Percentiles rank a stretch among this genome's conserved stretches.
Conservation (phyloP, 2,329 filamentous ascomycete genomes). For the Ophiocordyceps polyrhachis-furcata region DNA sequence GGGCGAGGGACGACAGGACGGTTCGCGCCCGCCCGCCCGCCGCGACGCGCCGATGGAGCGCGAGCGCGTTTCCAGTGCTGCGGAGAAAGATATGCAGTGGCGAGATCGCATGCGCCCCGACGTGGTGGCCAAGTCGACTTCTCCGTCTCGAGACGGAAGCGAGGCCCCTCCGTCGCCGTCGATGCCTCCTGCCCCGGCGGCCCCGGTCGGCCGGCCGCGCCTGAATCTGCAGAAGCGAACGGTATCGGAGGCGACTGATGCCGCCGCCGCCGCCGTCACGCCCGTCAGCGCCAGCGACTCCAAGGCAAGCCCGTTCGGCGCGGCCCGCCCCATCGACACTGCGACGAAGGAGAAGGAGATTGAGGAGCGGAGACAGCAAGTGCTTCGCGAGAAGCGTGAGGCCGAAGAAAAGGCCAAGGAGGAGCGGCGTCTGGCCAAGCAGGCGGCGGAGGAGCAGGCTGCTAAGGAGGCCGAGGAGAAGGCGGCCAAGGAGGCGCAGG, state of each 20-base stretch:
- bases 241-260: slow-evolving; percentile 50
- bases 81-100: slow-evolving; percentile 90
- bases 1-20: slow-evolving; percentile 60
- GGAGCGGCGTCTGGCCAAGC: slow-evolving; percentile 43
- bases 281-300: slow-evolving; percentile 41
- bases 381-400: slow-evolving; percentile 66
- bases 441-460: slow-evolving; percentile 22
- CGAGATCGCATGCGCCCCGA: slow-evolving; percentile 83
- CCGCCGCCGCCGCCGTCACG: slow-evolving; percentile 24
- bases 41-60: slow-evolving; percentile 40
- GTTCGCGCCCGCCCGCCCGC: slow-evolving; percentile 54
- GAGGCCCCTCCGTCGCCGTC: slow-evolving; percentile 54
- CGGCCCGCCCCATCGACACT: slow-evolving; percentile 85
- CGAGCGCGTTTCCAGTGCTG: slow-evolving; percentile 59
- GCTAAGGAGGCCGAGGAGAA: slow-evolving; percentile 13
- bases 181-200: slow-evolving; percentile 28
- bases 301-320: slow-evolving; percentile 87
- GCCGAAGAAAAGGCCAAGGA: slow-evolving; percentile 73
- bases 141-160: slow-evolving; percentile 52
- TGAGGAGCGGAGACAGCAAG: slow-evolving; percentile 66
- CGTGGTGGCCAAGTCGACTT: slow-evolving; percentile 33
- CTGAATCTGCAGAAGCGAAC: slow-evolving; percentile 85
- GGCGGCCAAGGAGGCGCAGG: slow-evolving; percentile 1
- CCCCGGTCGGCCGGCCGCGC: slow-evolving; percentile 49
- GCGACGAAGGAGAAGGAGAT: slow-evolving; percentile 75